Percentiles rank a stretch among this genome's conserved stretches.
Conservation (phyloP, 2,329 filamentous ascomycete genomes). For the Verticillium alfalfae region DNA sequence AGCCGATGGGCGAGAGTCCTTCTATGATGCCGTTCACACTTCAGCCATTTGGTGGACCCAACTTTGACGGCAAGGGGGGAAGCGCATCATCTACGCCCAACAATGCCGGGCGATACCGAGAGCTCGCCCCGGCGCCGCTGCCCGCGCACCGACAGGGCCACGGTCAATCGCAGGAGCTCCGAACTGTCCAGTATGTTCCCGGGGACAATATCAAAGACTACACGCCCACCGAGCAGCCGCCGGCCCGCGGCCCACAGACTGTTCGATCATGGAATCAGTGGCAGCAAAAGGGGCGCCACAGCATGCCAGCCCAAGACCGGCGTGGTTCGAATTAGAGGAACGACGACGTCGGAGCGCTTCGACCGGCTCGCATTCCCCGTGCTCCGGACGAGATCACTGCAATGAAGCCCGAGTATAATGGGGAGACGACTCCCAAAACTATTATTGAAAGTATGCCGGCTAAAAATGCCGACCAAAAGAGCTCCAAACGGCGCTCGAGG, state of each 20-base stretch:
- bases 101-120: constrained; percentile 35
- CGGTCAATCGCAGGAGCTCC: constrained; percentile 44
- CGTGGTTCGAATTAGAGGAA: constrained; percentile 10
- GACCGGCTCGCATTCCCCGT: background rate
- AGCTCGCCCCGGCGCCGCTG: constrained; percentile 53
- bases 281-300: constrained; percentile 24
- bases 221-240: constrained; percentile 47
- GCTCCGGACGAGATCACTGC: background rate
- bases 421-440: background rate
- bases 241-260: constrained; percentile 48
- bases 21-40: constrained; percentile 6
- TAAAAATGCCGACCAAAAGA: background rate
- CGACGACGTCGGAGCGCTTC: background rate
- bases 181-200: constrained; percentile 52
- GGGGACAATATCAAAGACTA: constrained; percentile 54
- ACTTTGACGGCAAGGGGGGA: constrained; percentile 2
- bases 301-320: constrained; percentile 15
- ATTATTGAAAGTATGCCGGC: background rate
- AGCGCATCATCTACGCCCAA: constrained; percentile 12
- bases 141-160: constrained; percentile 44
- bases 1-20: background rate
- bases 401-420: too few relatives aligned
- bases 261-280: constrained; percentile 49
- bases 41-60: background rate
- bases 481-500: background rate